These are phyloP conservation scores for Aureobasidium sp. DNA, from an alignment of 2,329 filamentous ascomycete species.

Conservation along the genomic window DNA sequence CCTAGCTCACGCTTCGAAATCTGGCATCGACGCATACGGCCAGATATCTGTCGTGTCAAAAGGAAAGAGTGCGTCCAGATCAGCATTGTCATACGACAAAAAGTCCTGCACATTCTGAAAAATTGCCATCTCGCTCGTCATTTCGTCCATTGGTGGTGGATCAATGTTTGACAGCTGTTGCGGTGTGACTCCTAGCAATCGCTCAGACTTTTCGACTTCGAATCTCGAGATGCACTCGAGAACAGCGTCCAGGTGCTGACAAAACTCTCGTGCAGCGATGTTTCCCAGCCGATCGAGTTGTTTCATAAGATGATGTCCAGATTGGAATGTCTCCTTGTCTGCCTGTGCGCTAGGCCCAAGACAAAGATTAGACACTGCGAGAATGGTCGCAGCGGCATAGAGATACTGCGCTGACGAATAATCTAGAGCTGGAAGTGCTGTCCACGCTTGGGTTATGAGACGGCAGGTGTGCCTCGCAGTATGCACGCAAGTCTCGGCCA, in stretches of 20 bases:
- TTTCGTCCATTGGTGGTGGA: background rate
- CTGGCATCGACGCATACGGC: constrained; percentile 8
- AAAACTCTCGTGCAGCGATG: constrained; percentile 37
- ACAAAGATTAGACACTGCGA: constrained; percentile 39
- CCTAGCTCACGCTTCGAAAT: background rate
- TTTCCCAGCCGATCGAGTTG: constrained; percentile 37
- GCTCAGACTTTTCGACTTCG: background rate
- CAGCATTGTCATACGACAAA: constrained; percentile 6
- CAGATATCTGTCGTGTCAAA: constrained; percentile 6
- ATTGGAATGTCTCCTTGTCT: constrained; percentile 37
- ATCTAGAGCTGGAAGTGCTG: constrained; percentile 42
- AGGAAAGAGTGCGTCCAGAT: background rate
- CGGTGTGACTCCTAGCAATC: background rate
- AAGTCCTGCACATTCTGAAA: constrained; percentile 11
- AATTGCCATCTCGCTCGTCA: constrained; percentile 12
- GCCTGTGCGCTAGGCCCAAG: constrained; percentile 24
- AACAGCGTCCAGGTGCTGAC: constrained; percentile 33
- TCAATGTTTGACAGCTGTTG: background rate
- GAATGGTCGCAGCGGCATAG: constrained; percentile 40
- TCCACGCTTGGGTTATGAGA: constrained; percentile 40
- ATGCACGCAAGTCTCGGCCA: constrained; percentile 34
- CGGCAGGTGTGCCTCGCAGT: constrained; percentile 40
- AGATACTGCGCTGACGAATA: constrained; percentile 44
- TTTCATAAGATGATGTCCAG: constrained; percentile 33
- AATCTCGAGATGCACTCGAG: background rate